phyloP scores from a whole-genome alignment of 139 green algal genomes.

The Coelastrella sp. region DNA sequence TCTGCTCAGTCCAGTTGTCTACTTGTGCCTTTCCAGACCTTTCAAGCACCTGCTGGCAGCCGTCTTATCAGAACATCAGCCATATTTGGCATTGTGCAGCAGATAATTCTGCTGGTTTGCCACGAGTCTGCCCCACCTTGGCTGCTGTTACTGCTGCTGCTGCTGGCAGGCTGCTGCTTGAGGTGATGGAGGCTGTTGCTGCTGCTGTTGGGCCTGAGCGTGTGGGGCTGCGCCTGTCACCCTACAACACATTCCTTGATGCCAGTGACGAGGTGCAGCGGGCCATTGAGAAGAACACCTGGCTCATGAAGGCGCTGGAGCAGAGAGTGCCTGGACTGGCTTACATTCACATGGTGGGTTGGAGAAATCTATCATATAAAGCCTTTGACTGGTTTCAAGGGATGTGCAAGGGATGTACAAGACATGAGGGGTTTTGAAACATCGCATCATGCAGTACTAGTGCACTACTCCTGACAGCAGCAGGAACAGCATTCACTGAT shows the following conservation, averaged over 20 bases:
- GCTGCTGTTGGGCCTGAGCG: slow-evolving; percentile 66
- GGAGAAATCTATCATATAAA: background rate
- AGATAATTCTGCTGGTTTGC: background rate
- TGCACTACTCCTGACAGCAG: background rate
- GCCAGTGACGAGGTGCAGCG: slow-evolving; percentile 45
- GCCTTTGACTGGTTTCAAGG: background rate
- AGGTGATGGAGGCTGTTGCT: slow-evolving; percentile 65
- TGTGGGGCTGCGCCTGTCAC: slow-evolving; percentile 80
- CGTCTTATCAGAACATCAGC: background rate
- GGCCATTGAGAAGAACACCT: slow-evolving; percentile 56
- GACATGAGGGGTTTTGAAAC: background rate
- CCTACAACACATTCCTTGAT: slow-evolving; percentile 63
- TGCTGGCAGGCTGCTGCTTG: slow-evolving; percentile 56
- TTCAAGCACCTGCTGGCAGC: background rate
- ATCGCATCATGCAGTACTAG: too few species aligned
- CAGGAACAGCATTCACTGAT: background rate
- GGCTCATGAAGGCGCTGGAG: slow-evolving; percentile 80
- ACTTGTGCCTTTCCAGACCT: background rate
- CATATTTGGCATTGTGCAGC: background rate
- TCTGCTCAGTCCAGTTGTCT: background rate
- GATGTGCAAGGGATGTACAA: background rate
- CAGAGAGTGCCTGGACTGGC: slow-evolving; percentile 60
- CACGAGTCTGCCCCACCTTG: background rate
- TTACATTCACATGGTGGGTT: slow-evolving; percentile 80
- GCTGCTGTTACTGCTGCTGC: background rate